Evolutionary conservation across 176 grass and related monocot genomes (phyloP), one percentile per base, ranked within the genome.

Genomic region (Hordeum marinum): DNA sequence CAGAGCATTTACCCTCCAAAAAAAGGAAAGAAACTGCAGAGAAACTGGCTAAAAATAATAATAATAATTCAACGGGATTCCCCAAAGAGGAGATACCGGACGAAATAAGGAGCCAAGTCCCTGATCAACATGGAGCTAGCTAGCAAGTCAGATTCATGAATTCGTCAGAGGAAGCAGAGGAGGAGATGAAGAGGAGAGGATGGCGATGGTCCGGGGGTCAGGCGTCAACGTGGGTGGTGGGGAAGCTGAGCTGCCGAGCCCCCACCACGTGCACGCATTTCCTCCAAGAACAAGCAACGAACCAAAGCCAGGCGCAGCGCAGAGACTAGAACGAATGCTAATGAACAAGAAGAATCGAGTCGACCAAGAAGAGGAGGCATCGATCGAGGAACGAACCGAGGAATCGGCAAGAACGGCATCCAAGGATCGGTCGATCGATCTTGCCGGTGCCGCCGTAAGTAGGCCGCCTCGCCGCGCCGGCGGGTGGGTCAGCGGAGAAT

Each of bases 261-360:
- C 85, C 81, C 72, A 75, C 89, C 85, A 87, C 80, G 85, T 87
- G 29, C 75, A 90, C 72, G 35, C 74, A 79, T 86, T 86, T 65
- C 11, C 34, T 79, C 75, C 58, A 11, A 37, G 41, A 61, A 29
- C 20, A 35, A 83, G 65, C 4, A 77, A 82, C 69, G 29, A 76
- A 72, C 6, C 20, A 17, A 23, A 60, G 61, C 8, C 15, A n/a
- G n/a, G n/a, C n/a, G n/a, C n/a, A n/a, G n/a, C n/a, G n/a, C n/a
- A n/a, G n/a, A n/a, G n/a, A n/a, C n/a, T n/a, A n/a, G n/a, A n/a
- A n/a, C n/a, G n/a, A n/a, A n/a, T n/a, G n/a, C n/a, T n/a, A n/a
- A n/a, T n/a, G n/a, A n/a, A 35, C 36, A 40, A 12, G 24, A 43
- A 24, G 75, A 81, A 31, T n/a, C 43, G n/a, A n/a, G 23, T n/a